Evolutionary conservation across 306 rosid genomes (phyloP).

Genomic region (Inga laurina): DNA sequence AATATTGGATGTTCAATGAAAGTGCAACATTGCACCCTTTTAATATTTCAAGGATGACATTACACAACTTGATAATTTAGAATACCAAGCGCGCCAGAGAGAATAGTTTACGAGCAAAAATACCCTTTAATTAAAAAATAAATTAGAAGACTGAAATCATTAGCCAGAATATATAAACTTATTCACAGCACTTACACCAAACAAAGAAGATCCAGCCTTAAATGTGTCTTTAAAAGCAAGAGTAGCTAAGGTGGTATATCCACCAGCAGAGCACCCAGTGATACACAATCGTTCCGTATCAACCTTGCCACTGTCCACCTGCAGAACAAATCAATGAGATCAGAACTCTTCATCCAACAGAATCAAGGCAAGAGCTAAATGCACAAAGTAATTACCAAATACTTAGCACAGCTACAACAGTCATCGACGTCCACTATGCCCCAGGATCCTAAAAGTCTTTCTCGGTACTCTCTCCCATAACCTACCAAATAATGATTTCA

Average conservation of each 20-base stretch:
- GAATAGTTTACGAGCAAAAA: too few species aligned
- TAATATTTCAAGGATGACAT: too few species aligned
- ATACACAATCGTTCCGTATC: constrained; percentile 80
- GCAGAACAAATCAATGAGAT: constrained; percentile 15
- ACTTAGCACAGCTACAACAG: constrained; percentile 91
- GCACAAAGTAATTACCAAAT: constrained; percentile 59
- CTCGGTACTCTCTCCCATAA: constrained; percentile 90
- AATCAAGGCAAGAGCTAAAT: constrained; percentile 7
- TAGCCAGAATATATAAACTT: not conserved
- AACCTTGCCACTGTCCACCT: constrained; percentile 84
- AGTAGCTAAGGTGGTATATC: constrained; percentile 93
- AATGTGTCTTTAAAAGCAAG: constrained; percentile 81
- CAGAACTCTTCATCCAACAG: constrained; percentile 11
- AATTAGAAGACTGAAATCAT: not conserved
- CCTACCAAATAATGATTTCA: constrained; percentile 48
- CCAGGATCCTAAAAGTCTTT: constrained; percentile 80
- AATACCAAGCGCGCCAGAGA: too few species aligned
- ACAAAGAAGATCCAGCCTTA: constrained; percentile 90
- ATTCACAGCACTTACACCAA: constrained; percentile 69
- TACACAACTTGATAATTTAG: too few species aligned
- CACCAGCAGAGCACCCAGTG: constrained; percentile 95
- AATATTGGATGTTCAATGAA: too few species aligned
- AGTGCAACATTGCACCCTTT: too few species aligned
- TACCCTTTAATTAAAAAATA: not conserved
- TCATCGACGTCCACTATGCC: constrained; percentile 96